Conservation (phyloP, 2,329 filamentous ascomycete genomes). For the Fusarium agapanthi region DNA sequence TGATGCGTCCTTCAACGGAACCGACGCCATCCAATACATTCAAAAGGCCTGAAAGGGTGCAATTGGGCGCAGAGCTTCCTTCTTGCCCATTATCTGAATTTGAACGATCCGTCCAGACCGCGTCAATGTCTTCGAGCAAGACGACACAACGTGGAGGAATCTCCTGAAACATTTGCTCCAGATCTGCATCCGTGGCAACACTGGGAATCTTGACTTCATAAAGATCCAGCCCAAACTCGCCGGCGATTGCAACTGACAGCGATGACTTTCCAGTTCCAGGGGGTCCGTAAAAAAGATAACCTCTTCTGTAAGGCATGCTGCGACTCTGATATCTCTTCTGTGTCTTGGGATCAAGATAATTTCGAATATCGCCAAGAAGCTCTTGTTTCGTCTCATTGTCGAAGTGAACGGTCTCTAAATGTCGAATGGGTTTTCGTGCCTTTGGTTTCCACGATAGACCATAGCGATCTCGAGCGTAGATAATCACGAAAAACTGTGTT, state of each 20-base stretch:
- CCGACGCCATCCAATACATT: conserved; percentile 78
- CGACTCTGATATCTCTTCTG: conserved; percentile 69
- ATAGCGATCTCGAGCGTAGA: conserved; percentile 56
- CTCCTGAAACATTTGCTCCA: conserved; percentile 61
- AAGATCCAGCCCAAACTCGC: conserved; percentile 59
- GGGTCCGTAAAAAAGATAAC: conserved; percentile 72
- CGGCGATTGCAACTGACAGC: conserved; percentile 61
- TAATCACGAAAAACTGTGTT: conserved; percentile 60
- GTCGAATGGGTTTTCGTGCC: conserved; percentile 57
- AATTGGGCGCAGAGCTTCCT: conserved; percentile 34
- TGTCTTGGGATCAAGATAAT: conserved; percentile 59
- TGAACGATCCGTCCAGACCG: conserved; percentile 46
- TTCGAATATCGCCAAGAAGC: conserved; percentile 59
- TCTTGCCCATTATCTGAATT: conserved; percentile 28
- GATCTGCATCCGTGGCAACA: conserved; percentile 58
- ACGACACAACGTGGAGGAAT: conserved; percentile 63
- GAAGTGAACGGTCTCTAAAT: conserved; percentile 61
- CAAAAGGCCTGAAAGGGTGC: conserved; percentile 71
- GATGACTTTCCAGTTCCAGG: conserved; percentile 70
- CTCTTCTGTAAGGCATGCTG: conserved; percentile 51
- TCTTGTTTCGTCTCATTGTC: conserved; percentile 56
- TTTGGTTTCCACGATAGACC: conserved; percentile 60
- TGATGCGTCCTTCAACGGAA: conserved; percentile 72
- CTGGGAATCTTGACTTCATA: conserved; percentile 61
- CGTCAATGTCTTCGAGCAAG: conserved; percentile 64